Evolutionary conservation across 371 early-diverging fungal genomes (phyloP).

Genomic region (Rhizopus sp.): DNA sequence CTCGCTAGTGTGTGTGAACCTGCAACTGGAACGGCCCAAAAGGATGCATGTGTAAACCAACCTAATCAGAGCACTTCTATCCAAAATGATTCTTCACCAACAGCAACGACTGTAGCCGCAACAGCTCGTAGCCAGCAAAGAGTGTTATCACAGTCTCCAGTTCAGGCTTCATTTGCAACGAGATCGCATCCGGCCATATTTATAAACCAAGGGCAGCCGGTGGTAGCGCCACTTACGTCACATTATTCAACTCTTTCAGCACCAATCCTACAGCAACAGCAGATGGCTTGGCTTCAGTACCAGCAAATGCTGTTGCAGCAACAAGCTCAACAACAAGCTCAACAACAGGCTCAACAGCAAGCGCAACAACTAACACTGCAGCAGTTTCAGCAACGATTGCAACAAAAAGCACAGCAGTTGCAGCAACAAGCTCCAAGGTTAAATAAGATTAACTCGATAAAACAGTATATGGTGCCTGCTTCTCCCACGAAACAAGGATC

Average conservation of each 20-base stretch:
- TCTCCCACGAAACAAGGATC: no score
- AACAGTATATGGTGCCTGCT: no score
- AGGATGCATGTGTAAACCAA: no score
- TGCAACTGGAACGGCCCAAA: no score
- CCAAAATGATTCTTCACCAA: not conserved
- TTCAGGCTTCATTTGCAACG: no score
- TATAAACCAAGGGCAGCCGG: no score
- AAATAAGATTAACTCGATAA: no score
- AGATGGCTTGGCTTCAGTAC: not conserved
- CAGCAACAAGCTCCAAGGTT: not conserved
- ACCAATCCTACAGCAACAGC: slow-evolving; percentile 6
- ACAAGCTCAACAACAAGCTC: slow-evolving; percentile 1
- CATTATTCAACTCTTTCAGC: not conserved
- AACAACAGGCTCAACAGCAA: not conserved
- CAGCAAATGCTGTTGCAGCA: not conserved
- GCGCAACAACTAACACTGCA: slow-evolving; percentile 9
- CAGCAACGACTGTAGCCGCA: slow-evolving; percentile 2
- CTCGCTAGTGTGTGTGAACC: no score
- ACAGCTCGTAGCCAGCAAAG: not conserved
- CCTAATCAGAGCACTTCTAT: no score
- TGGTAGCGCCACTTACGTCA: not conserved
- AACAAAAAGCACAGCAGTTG: no score
- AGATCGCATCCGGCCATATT: no score
- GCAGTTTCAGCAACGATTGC: not conserved
- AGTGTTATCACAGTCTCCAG: no score